Conservation (phyloP, 495 filamentous ascomycete species). For the Penicillium herquei region DNA sequence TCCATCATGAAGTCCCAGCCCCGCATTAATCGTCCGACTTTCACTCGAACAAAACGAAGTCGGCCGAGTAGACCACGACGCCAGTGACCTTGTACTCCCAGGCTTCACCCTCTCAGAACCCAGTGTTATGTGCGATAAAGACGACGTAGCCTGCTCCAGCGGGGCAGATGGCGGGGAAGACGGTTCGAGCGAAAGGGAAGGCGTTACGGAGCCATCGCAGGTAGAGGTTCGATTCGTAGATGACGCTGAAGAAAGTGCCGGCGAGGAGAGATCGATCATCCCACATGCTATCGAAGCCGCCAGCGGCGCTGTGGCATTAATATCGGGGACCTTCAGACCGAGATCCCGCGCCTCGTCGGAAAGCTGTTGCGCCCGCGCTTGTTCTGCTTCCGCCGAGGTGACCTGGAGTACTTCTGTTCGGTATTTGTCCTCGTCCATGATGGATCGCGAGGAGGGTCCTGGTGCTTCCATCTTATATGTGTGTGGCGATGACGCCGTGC, state of each 20-base stretch:
- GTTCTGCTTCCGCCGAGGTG: conserved; percentile 35
- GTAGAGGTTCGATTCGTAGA: conserved; percentile 40
- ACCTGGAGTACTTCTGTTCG: conserved; percentile 38
- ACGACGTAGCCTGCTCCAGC: conserved; percentile 33
- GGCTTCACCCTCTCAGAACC: conserved; percentile 33
- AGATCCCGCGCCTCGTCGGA: conserved; percentile 40
- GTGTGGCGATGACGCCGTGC: conserved; percentile 19
- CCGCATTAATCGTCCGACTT: conserved; percentile 20
- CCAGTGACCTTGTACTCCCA: conserved; percentile 42
- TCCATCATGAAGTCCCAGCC: conserved; percentile 12
- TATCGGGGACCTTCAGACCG: conserved; percentile 38
- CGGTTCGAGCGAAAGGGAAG: conserved; percentile 20
- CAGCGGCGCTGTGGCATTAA: conserved; percentile 39
- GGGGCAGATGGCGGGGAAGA: conserved; percentile 14
- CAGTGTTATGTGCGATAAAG: conserved; percentile 39
- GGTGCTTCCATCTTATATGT: conserved; percentile 13
- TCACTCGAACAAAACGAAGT: conserved; percentile 45
- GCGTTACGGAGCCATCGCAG: conserved; percentile 29
- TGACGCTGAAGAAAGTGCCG: conserved; percentile 37
- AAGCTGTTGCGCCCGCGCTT: conserved; percentile 34
- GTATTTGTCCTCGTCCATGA: conserved; percentile 39
- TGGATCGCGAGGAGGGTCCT: not conserved
- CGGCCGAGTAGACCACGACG: conserved; percentile 41
- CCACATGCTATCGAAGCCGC: conserved; percentile 41
- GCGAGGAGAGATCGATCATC: conserved; percentile 37